phyloP scores from a whole-genome alignment of 23 red algal genomes.

The Agarophyton chilense region DNA sequence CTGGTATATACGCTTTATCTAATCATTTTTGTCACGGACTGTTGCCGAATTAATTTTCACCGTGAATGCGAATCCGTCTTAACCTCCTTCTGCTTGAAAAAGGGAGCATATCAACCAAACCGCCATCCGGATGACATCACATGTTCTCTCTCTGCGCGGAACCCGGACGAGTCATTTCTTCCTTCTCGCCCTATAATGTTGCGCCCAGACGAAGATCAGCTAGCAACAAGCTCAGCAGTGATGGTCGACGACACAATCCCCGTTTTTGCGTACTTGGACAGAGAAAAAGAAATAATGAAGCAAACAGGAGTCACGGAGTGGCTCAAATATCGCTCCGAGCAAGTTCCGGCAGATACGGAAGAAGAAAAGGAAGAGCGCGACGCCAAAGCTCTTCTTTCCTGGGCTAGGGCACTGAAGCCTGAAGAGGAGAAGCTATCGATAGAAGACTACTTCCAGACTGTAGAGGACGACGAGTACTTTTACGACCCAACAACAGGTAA shows the following conservation, averaged over 20 bases:
- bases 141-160: neutral
- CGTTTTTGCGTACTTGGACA: slow-evolving; percentile 39
- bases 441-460: slow-evolving; percentile 53
- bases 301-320: slow-evolving; percentile 32
- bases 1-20: slow-evolving; percentile 19
- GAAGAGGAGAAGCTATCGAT: slow-evolving; percentile 34
- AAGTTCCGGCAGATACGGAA: slow-evolving; percentile 27
- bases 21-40: slow-evolving; percentile 44
- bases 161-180: neutral
- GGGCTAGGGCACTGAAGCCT: slow-evolving; percentile 21
- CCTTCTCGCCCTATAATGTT: slow-evolving; percentile 54
- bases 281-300: slow-evolving; percentile 53
- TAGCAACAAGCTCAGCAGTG: neutral
- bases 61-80: slow-evolving; percentile 28
- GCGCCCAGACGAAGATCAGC: slow-evolving; percentile 21
- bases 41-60: slow-evolving; percentile 22
- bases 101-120: slow-evolving; percentile 42
- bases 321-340: slow-evolving; percentile 39
- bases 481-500: slow-evolving; percentile 64
- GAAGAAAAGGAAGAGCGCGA: slow-evolving; percentile 14
- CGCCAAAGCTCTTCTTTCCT: slow-evolving; percentile 30
- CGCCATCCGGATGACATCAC: neutral
- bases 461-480: slow-evolving; percentile 61
- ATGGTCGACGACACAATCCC: slow-evolving; percentile 14
- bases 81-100: neutral